A percentile compares a stretch with the other conserved stretches of the same genome.
Conservation (phyloP, 371 early-diverging fungal genomes). For the Apophysomyces variabilis region DNA sequence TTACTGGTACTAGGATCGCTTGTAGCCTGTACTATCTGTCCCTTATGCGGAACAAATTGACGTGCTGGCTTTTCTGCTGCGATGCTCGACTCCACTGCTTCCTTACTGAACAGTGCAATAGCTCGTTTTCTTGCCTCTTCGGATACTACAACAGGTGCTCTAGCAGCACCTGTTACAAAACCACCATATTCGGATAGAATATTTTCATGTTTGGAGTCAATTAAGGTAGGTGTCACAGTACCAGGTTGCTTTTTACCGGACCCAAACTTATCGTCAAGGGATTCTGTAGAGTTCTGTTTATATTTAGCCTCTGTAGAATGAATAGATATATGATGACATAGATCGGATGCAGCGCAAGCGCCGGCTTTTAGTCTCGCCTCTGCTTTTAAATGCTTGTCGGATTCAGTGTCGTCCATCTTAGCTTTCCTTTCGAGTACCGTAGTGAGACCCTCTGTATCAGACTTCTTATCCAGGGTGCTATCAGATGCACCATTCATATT, state of each 20-base stretch:
- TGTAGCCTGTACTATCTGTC: too few species aligned
- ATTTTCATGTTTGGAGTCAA: constrained; percentile 27
- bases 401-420: too few species aligned
- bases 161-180: constrained; percentile 24
- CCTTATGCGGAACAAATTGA: neutral
- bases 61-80: constrained; percentile 7
- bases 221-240: neutral
- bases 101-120: constrained; percentile 21
- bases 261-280: neutral
- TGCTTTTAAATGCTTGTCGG: too few species aligned
- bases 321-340: too few species aligned
- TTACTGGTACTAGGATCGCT: neutral
- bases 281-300: neutral
- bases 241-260: neutral
- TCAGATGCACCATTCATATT: too few species aligned
- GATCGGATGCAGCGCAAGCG: too few species aligned
- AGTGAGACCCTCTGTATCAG: too few species aligned
- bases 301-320: too few species aligned
- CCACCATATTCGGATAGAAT: constrained; percentile 31
- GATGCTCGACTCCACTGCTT: constrained; percentile 6
- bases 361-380: too few species aligned
- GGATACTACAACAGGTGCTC: constrained; percentile 20
- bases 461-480: too few species aligned
- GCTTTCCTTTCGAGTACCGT: too few species aligned
- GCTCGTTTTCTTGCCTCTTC: constrained; percentile 34